A percentile compares a stretch with the other conserved stretches of the same genome.
phyloP scores from a whole-genome alignment of 805 yeast species.

The Zygosaccharomyces gambellarensis region DNA sequence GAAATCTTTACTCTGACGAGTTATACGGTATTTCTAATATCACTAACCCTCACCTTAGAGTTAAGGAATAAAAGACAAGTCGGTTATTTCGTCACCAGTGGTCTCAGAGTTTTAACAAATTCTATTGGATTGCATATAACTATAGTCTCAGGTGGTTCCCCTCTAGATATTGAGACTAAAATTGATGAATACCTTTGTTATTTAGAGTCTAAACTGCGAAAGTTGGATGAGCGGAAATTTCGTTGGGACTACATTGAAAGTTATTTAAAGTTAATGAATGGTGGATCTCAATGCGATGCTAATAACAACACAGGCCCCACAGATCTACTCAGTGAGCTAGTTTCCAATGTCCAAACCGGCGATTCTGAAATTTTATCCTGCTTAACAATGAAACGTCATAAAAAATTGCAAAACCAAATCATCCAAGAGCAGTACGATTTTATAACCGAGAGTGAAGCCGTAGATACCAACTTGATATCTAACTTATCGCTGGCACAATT shows the following conservation, averaged over 20 bases:
- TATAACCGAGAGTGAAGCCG: slow-evolving; percentile 27
- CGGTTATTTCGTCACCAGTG: slow-evolving; percentile 61
- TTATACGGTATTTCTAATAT: slow-evolving; percentile 45
- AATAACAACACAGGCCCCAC: slow-evolving; percentile 32
- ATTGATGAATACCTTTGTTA: slow-evolving; percentile 45
- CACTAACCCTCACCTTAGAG: slow-evolving; percentile 41
- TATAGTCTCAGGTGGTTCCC: slow-evolving; percentile 48
- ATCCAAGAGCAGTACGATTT: slow-evolving; percentile 41
- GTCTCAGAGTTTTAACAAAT: slow-evolving; percentile 45
- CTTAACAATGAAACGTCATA: slow-evolving; percentile 40
- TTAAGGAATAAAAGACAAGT: slow-evolving; percentile 53
- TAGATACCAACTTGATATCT: slow-evolving; percentile 35
- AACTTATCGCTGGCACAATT: slow-evolving; percentile 35
- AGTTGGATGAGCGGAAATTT: slow-evolving; percentile 37
- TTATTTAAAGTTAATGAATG: slow-evolving; percentile 33
- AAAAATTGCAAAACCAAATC: slow-evolving; percentile 47
- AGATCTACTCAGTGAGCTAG: slow-evolving; percentile 34
- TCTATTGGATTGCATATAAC: slow-evolving; percentile 57
- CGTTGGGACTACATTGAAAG: slow-evolving; percentile 32
- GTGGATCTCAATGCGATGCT: slow-evolving; percentile 7
- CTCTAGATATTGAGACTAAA: slow-evolving; percentile 40
- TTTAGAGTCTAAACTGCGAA: slow-evolving; percentile 37
- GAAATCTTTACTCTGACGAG: slow-evolving; percentile 39
- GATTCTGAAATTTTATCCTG: slow-evolving; percentile 21
- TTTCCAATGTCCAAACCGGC: slow-evolving; percentile 36